These are phyloP conservation scores for Pouteria glomerata DNA, from an alignment of 148 eudicot species.

Conservation along the genomic window DNA sequence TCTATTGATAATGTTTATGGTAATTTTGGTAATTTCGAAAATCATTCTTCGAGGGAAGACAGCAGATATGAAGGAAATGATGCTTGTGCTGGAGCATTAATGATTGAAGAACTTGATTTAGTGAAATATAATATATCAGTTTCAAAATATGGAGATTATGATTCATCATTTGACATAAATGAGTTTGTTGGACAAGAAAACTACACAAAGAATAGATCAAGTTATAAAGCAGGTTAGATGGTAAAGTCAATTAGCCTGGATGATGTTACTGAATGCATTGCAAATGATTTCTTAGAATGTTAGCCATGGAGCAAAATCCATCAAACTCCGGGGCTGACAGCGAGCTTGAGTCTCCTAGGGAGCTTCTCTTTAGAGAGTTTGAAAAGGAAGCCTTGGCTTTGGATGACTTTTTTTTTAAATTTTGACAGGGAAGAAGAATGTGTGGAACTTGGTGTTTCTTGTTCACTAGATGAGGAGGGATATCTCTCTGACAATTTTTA, in stretches of 20 bases:
- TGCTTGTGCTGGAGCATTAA: conserved; percentile 14
- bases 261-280: conserved; percentile 51
- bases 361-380: conserved; percentile 53
- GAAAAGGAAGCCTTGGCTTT: conserved; percentile 46
- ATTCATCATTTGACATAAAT: conserved; percentile 11
- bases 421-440: conserved; percentile 29
- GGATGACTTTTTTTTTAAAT: conserved; percentile 39
- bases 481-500: conserved; percentile 36
- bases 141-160: conserved; percentile 25
- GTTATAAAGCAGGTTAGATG: conserved; percentile 12
- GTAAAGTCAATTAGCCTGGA: conserved; percentile 49
- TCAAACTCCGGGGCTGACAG: conserved; percentile 31
- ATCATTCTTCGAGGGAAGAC: conserved; percentile 9
- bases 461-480: conserved; percentile 29
- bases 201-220: conserved; percentile 16
- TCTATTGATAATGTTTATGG: conserved; percentile 5
- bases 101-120: conserved; percentile 19
- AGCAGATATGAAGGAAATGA: conserved; percentile 11
- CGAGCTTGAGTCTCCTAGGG: conserved; percentile 65
- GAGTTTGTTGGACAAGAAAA: too few relatives aligned
- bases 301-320: conserved; percentile 41
- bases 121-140: conserved; percentile 19
- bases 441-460: conserved; percentile 35
- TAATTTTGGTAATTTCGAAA: conserved; percentile 1
- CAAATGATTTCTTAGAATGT: conserved; percentile 59